These are phyloP conservation scores for Xenosphaeropsis pyriputrescens DNA, from an alignment of 2,329 filamentous ascomycete species.

Conservation along the genomic window DNA sequence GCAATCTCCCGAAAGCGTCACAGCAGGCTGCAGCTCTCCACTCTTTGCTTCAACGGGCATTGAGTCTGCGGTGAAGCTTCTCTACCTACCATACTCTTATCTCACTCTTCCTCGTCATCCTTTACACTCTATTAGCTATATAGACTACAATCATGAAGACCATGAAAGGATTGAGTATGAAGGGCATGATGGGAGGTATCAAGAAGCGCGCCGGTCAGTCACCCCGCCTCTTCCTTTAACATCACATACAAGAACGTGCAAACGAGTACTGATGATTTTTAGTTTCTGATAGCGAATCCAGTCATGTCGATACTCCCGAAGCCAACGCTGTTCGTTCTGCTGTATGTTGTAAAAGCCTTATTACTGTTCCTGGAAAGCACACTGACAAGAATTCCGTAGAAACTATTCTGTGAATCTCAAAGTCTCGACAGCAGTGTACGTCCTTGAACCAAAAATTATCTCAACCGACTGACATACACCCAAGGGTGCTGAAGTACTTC, in stretches of 20 bases:
- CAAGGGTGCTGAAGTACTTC: constrained; percentile 83
- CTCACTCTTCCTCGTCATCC: too few relatives aligned
- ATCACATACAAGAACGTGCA: too few relatives aligned
- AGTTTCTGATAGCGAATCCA: constrained; percentile 3
- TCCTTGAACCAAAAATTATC: too few relatives aligned
- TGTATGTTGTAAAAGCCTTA: constrained; percentile 28
- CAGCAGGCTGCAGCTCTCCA: too few relatives aligned
- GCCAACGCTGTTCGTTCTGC: constrained; percentile 49
- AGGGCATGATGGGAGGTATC: constrained; percentile 16
- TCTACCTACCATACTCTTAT: too few relatives aligned
- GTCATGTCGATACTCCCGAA: constrained; percentile 45
- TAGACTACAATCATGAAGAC: constrained; percentile 14
- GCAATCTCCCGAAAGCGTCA: too few relatives aligned
- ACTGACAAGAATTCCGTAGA: constrained; percentile 28
- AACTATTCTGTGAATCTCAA: constrained; percentile 68
- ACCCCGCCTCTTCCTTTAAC: background rate
- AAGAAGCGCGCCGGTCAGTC: constrained; percentile 10
- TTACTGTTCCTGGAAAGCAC: constrained; percentile 1
- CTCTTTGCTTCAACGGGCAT: too few relatives aligned
- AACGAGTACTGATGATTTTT: too few relatives aligned
- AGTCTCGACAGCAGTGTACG: constrained; percentile 17
- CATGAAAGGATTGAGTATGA: constrained; percentile 19
- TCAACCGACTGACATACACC: too few relatives aligned
- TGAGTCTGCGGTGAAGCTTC: too few relatives aligned
- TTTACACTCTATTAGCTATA: too few relatives aligned